Evolutionary conservation across 148 eudicot genomes (phyloP).

Genomic region (Heliamphora exappendiculata): DNA sequence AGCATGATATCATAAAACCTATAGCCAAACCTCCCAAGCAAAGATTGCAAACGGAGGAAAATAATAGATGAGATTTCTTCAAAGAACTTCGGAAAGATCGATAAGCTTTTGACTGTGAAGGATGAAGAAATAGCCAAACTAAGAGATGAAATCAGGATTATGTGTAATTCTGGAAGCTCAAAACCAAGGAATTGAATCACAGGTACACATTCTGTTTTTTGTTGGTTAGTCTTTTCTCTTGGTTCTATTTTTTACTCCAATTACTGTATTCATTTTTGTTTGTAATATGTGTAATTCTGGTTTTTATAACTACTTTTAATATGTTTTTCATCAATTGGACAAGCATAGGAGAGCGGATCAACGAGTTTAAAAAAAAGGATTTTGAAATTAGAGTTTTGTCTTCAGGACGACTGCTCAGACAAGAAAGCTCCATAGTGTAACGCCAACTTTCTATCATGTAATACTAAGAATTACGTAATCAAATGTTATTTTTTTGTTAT

Average conservation of each 20-base stretch:
- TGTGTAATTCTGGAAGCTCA: conserved; percentile 81
- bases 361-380: conserved; percentile 83
- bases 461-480: too few species aligned
- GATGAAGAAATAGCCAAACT: too few species aligned
- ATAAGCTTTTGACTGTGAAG: too few species aligned
- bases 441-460: too few species aligned
- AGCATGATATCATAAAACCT: conserved; percentile 82
- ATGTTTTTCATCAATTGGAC: conserved; percentile 43
- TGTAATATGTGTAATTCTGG: neutral
- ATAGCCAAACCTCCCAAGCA: conserved; percentile 43
- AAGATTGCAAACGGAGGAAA: conserved; percentile 61
- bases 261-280: neutral
- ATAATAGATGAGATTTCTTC: too few species aligned
- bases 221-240: neutral
- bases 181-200: conserved; percentile 66
- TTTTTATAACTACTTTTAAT: neutral
- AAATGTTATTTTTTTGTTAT: too few species aligned
- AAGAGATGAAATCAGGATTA: too few species aligned
- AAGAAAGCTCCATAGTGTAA: conserved; percentile 86
- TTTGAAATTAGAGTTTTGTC: conserved; percentile 80
- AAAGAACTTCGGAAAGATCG: too few species aligned
- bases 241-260: too few species aligned
- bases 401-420: conserved; percentile 91
- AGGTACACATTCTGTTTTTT: conserved; percentile 43
- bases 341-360: conserved; percentile 75